Evolutionary conservation across 202 grass and related monocot genomes (phyloP).

Genomic region (Zizania palustris): DNA sequence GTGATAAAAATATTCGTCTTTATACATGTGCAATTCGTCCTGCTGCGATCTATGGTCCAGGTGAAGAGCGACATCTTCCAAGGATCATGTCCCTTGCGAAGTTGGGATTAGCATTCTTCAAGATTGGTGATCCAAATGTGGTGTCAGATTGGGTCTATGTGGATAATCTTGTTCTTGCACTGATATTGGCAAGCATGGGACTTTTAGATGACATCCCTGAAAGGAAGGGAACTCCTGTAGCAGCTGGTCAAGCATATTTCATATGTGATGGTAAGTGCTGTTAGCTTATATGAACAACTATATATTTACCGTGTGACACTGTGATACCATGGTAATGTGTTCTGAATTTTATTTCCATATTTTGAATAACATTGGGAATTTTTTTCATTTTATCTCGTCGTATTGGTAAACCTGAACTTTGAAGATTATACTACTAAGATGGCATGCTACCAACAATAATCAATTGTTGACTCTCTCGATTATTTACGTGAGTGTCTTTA

Average conservation of each 20-base stretch:
- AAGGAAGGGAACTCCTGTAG: constrained; percentile 67
- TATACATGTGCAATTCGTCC: constrained; percentile 91
- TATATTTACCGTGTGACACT: background rate
- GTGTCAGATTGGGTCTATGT: constrained; percentile 94
- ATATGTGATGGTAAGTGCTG: constrained; percentile 85
- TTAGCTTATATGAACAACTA: constrained; percentile 5
- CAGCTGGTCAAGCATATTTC: constrained; percentile 92
- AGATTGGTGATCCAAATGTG: constrained; percentile 66
- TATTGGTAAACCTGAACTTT: background rate
- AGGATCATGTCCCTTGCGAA: constrained; percentile 89
- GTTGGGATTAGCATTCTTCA: constrained; percentile 74
- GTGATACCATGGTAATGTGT: background rate
- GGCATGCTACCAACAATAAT: background rate
- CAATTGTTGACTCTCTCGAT: background rate
- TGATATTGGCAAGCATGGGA: constrained; percentile 82
- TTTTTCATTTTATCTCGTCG: background rate
- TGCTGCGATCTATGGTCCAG: constrained; percentile 90
- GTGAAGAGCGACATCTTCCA: constrained; percentile 85
- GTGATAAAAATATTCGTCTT: constrained; percentile 47
- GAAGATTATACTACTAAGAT: background rate
- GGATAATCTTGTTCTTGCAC: constrained; percentile 94
- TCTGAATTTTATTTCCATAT: background rate
- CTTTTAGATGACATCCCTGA: constrained; percentile 76
- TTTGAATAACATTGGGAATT: background rate
- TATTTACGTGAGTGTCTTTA: background rate